Evolutionary conservation across 2,329 filamentous ascomycete genomes (phyloP), one percentile per base, ranked within the genome.

Genomic region (Scedosporium boydii): DNA sequence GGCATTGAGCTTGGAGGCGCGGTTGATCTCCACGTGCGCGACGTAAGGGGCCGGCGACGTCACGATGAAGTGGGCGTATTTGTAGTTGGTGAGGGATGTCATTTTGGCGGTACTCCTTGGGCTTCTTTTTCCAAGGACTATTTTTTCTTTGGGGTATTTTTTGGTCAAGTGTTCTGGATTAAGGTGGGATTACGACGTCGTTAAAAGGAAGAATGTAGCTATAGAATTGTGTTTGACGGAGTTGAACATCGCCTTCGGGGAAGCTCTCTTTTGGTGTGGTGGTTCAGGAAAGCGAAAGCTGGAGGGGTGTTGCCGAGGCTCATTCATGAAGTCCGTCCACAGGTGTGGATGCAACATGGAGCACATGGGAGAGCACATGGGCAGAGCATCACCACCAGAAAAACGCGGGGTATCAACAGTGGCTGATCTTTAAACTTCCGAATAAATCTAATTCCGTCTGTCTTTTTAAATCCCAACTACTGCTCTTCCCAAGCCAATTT

Each of bases 1-100:
- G 66, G 93, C 87, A 74, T 98, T 98, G 73, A 97, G 79, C 78
- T 96, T 96, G 67, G 85, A 75, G 1, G 93, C 86, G 1, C 93
- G 85, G 78, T 96, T 93, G 76, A 96, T 96, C 76, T 97, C 88
- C 64, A 98, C 89, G 73, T 96, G 91, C n/a, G 87, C 90, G 58
- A 97, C 87, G 77, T 86, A 86, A 70, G 87, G 82, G 44, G 77
- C 70, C 0, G 92, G 90, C 51, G 86, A 86, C n/a, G 83, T 85
- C 68, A 96, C 80, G 67, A 86, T 85, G 82, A 91, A 92, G 79
- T 89, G 80, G 67, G 87, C 78, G 76, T 84, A 87, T 42, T 67
- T 66, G 46, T 74, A 67, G 71, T 83, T 58, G 21, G 41, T 34
- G 53, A 58, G 55, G 4, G 60, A 27, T 14, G 59, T 51, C 60